Evolutionary conservation across 495 filamentous ascomycete genomes (phyloP), one percentile per base, ranked within the genome.

Genomic region (Rhypophila decipiens): DNA sequence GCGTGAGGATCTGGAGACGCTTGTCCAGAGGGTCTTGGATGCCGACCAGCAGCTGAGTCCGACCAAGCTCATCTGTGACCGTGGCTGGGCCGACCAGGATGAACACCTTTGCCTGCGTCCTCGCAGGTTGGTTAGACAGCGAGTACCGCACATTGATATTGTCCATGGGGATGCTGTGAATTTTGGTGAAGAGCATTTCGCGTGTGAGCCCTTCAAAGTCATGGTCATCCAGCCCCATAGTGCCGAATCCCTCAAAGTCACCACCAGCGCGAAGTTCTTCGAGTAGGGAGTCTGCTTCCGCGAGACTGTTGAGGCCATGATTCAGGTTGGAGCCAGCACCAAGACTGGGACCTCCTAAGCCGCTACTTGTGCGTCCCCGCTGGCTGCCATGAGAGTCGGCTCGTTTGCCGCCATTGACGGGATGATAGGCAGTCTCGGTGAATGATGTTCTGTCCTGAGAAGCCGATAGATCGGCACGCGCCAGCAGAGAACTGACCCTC

Each of bases 401-500:
- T 79, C 82, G 52, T 76, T 71, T 50, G n/a, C 64, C 63, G 23
- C 56, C 72, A 70, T 76, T 63, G 68, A 68, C 46, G 23, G 65
- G 53, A 48, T 67, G 75, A 24, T 59, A 74, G 70, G 46, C 72
- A 72, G 85, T 78, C 42, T 90, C 88, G 11, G 79, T 75, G 57
- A 91, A 93, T 17, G 80, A 77, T 3, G 83, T 72, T 43, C 86
- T 76, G 46, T 90, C 87, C 39, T 88, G 85, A 18, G 78, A 76
- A 20, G 74, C 83, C 0, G 88, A 91, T 11, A 96, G 69, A 59
- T 97, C 91, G 18, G 90, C 85, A 53, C 91, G 76, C n/a, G 93
- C 87, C 43, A 97, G 77, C 49, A 97, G 72, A 29, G 93, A 96
- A 64, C 93, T 97, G 18, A 97, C 88, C 23, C 93, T 77, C 24